phyloP scores from a whole-genome alignment of 2,329 filamentous ascomycete species.

The Amylocarpus encephaloides region DNA sequence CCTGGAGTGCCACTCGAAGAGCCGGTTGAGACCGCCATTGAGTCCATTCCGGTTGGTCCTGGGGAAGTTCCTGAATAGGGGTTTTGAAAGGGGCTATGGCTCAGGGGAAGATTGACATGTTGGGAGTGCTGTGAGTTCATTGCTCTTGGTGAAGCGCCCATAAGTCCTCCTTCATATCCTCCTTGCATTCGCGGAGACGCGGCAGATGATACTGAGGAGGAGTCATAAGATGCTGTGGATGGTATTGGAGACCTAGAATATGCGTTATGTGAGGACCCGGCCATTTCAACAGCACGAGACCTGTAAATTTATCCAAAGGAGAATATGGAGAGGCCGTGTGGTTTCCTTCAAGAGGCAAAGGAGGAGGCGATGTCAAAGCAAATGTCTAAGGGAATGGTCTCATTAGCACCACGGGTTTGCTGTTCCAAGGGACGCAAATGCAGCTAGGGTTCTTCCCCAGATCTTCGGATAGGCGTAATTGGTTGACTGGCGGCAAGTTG shows the following conservation, averaged over 20 bases:
- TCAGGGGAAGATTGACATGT: slow-evolving; percentile 42
- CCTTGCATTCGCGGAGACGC: slow-evolving; percentile 51
- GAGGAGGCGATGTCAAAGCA: slow-evolving; percentile 12
- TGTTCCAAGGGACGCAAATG: slow-evolving; percentile 6
- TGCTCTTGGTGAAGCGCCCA: slow-evolving; percentile 46
- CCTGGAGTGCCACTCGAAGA: slow-evolving; percentile 51
- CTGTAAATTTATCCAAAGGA: slow-evolving; percentile 18
- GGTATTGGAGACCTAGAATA: slow-evolving; percentile 57
- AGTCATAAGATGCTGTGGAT: slow-evolving; percentile 57
- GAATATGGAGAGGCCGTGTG: background rate
- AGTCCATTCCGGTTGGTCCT: slow-evolving; percentile 47
- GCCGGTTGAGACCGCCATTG: slow-evolving; percentile 52
- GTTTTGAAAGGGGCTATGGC: slow-evolving; percentile 26
- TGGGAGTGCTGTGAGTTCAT: slow-evolving; percentile 45
- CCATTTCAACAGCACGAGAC: slow-evolving; percentile 37
- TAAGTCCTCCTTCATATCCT: slow-evolving; percentile 46
- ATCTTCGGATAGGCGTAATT: slow-evolving; percentile 1
- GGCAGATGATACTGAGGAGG: slow-evolving; percentile 56
- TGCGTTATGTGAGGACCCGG: slow-evolving; percentile 49
- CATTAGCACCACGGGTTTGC: slow-evolving; percentile 17
- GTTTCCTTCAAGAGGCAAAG: background rate
- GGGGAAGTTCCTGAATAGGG: slow-evolving; percentile 28
- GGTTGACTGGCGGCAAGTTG: slow-evolving; percentile 1
- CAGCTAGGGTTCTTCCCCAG: slow-evolving; percentile 4
- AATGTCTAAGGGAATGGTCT: slow-evolving; percentile 18